phyloP scores from a whole-genome alignment of 2,329 filamentous ascomycete species.

The Monosporascus sp. region DNA sequence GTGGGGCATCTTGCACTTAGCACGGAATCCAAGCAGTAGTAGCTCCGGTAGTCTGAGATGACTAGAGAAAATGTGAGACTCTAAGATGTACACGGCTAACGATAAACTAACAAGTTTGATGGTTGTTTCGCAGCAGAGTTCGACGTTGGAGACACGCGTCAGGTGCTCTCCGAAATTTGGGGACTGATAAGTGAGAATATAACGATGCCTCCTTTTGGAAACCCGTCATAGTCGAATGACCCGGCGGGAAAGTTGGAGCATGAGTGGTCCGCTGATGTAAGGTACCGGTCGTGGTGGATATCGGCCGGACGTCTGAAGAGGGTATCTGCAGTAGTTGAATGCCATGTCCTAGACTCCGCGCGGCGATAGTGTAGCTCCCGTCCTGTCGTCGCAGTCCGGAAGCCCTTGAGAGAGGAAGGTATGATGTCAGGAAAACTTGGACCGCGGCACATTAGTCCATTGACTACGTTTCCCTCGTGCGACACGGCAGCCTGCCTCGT shows the following conservation, averaged over 20 bases:
- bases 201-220: conserved; percentile 14
- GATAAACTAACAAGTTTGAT: conserved; percentile 13
- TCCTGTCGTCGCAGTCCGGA: not conserved
- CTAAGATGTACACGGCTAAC: conserved; percentile 8
- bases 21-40: not conserved
- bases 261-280: conserved; percentile 23
- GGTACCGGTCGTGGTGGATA: conserved; percentile 23
- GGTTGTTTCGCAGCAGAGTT: conserved; percentile 2
- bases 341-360: conserved; percentile 10
- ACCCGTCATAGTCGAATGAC: conserved; percentile 17
- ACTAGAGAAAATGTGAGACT: conserved; percentile 6
- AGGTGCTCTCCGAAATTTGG: conserved; percentile 14
- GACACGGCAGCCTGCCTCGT: not conserved
- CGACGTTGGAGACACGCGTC: conserved; percentile 6
- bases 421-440: not conserved
- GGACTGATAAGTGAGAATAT: conserved; percentile 9
- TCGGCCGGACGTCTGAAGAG: conserved; percentile 3
- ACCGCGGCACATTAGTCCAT: not conserved
- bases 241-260: conserved; percentile 20
- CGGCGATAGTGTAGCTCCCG: conserved; percentile 1
- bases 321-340: conserved; percentile 4
- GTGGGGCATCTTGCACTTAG: not conserved
- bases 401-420: not conserved
- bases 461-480: not conserved
- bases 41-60: not conserved